phyloP scores from a whole-genome alignment of 768 basidiomycete genomes.

The Trametes cubensis region DNA sequence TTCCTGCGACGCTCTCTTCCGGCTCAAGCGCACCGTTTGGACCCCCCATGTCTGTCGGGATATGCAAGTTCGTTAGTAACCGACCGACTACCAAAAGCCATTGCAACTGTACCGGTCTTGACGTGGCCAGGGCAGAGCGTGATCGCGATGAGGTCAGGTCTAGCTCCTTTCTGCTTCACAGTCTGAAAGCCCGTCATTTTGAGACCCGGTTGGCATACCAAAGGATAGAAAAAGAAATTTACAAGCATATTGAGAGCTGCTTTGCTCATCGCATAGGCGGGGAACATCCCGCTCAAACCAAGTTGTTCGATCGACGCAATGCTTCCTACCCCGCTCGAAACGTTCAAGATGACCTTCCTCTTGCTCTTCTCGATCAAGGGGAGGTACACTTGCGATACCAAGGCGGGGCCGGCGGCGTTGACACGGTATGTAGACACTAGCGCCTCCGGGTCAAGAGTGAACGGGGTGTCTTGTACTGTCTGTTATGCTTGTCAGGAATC shows the following conservation, averaged over 20 bases:
- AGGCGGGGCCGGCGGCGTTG: constrained; percentile 42
- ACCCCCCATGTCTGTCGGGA: constrained; percentile 27
- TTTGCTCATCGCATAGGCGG: constrained; percentile 42
- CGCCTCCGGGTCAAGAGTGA: constrained; percentile 30
- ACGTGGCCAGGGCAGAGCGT: constrained; percentile 21
- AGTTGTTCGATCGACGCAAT: constrained; percentile 25
- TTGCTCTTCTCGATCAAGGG: constrained; percentile 37
- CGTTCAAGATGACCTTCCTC: constrained; percentile 38
- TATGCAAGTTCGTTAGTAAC: background rate
- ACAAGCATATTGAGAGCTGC: constrained; percentile 44
- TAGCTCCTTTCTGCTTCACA: constrained; percentile 17
- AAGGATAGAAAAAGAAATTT: constrained; percentile 4
- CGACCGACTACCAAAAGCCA: no score
- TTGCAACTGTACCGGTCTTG: constrained; percentile 23
- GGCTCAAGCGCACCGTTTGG: constrained; percentile 8
- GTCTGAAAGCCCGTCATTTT: background rate
- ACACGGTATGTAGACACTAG: constrained; percentile 31
- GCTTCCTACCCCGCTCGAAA: constrained; percentile 34
- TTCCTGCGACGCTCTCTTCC: constrained; percentile 14
- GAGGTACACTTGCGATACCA: constrained; percentile 36
- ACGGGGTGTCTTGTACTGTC: constrained; percentile 29
- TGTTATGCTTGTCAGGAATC: no score
- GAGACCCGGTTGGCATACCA: background rate
- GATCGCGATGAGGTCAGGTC: constrained; percentile 17
- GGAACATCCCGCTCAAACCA: constrained; percentile 16